Evolutionary conservation across 306 rosid species (phyloP).

Genomic region (Ochetophila trinervis): DNA sequence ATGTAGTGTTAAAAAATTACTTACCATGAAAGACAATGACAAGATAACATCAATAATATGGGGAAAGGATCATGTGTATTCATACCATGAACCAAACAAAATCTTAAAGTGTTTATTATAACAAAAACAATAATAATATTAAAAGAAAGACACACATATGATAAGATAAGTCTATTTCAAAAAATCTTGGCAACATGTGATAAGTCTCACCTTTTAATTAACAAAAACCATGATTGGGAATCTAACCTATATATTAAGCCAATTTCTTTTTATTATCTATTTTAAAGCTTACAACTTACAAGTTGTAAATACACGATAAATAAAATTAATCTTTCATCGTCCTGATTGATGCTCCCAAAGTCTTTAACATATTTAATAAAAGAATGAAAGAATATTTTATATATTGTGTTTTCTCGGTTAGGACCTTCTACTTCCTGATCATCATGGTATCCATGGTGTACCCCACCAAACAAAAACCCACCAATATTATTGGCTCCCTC

Average conservation of each 20-base stretch:
- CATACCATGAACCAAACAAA: background rate
- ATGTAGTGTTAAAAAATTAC: no score
- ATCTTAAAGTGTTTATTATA: no score
- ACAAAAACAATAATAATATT: background rate
- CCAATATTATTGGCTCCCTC: slow-evolving; percentile 24
- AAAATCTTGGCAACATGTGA: background rate
- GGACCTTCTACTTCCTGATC: slow-evolving; percentile 6
- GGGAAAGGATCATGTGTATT: slow-evolving; percentile 4
- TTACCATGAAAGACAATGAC: no score
- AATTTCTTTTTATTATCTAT: slow-evolving; percentile 1
- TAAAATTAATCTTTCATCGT: background rate
- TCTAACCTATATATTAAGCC: slow-evolving; percentile 1
- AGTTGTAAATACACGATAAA: background rate
- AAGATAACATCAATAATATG: background rate
- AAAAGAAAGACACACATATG: background rate
- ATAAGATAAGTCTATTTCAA: background rate
- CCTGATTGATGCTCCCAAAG: slow-evolving; percentile 6
- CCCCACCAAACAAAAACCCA: slow-evolving; percentile 9
- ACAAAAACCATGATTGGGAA: background rate
- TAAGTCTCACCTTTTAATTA: background rate
- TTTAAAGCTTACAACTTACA: background rate
- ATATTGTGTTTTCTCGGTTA: slow-evolving; percentile 9
- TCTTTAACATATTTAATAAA: background rate
- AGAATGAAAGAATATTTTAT: background rate
- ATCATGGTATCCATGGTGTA: slow-evolving; percentile 10